These are phyloP conservation scores for Aspergillus conjunctus DNA, from an alignment of 495 filamentous ascomycete genomes.

Conservation along the genomic window DNA sequence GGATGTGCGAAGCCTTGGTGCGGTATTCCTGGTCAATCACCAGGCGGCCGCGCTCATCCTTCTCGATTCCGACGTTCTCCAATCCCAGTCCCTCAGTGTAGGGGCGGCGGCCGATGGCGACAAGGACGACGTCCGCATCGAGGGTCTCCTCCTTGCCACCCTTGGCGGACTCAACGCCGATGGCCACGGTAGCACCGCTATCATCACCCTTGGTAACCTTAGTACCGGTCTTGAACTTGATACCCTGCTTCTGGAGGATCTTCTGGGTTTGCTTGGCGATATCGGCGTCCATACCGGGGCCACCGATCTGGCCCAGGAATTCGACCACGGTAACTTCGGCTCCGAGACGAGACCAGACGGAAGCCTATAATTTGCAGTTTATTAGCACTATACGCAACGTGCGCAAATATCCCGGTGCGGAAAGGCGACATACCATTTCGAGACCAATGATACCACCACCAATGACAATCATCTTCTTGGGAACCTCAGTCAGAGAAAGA, in stretches of 20 bases:
- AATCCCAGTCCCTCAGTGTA: constrained; percentile 90
- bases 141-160: constrained; percentile 92
- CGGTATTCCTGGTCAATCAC: constrained; percentile 98
- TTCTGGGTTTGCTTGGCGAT: constrained; percentile 91
- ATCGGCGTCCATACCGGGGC: constrained; percentile 95
- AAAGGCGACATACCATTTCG: constrained; percentile 71
- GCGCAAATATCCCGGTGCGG: not conserved
- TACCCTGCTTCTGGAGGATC: constrained; percentile 92
- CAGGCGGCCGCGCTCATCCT: constrained; percentile 89
- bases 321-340: constrained; percentile 96
- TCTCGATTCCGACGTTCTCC: constrained; percentile 92
- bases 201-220: constrained; percentile 89
- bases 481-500: constrained; percentile 82
- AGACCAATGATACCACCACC: constrained; percentile 98
- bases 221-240: constrained; percentile 97
- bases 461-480: constrained; percentile 97
- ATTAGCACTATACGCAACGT: not conserved
- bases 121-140: constrained; percentile 93
- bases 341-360: constrained; percentile 93
- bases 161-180: constrained; percentile 90
- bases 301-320: constrained; percentile 94
- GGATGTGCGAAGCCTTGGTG: constrained; percentile 95
- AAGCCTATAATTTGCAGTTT: constrained; percentile 54
- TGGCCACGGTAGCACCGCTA: constrained; percentile 70
- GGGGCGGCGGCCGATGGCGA: constrained; percentile 92